A percentile compares a stretch with the other conserved stretches of the same genome.
Evolutionary conservation across 257 asterid species (phyloP).

Genomic region (Salvia miltiorrhiza): DNA sequence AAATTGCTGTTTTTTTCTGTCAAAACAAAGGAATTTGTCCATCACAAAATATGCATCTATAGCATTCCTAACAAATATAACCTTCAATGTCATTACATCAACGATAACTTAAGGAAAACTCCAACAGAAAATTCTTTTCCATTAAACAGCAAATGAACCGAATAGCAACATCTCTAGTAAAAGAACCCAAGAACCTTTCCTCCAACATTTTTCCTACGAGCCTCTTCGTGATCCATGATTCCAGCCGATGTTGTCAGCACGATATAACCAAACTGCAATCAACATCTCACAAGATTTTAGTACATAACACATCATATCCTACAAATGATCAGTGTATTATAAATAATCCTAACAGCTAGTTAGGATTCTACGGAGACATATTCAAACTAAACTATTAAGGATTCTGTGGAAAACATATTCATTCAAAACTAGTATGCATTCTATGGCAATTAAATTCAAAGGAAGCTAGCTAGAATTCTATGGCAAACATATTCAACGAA

Average conservation of each 20-base stretch:
- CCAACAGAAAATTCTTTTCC: not conserved
- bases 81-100: not conserved
- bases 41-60: not conserved
- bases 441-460: not conserved
- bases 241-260: constrained; percentile 14
- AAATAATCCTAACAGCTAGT: not conserved
- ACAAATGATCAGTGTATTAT: not conserved
- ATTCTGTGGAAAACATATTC: no score
- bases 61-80: not conserved
- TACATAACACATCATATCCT: not conserved
- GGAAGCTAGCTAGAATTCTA: not conserved
- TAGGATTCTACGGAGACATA: no score
- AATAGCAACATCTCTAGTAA: not conserved
- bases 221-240: constrained; percentile 15
- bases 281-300: not conserved
- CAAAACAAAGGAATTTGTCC: not conserved
- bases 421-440: no score
- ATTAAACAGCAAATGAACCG: not conserved
- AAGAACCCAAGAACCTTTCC: constrained; percentile 12
- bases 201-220: constrained; percentile 10
- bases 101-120: not conserved
- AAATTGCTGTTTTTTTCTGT: not conserved
- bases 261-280: constrained; percentile 8
- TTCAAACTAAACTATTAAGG: no score
- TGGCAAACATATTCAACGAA: not conserved